A percentile compares a stretch with the other conserved stretches of the same genome.
phyloP scores from a whole-genome alignment of 1,139 yeast species.

The Nadsonia starkeyi-henricii region DNA sequence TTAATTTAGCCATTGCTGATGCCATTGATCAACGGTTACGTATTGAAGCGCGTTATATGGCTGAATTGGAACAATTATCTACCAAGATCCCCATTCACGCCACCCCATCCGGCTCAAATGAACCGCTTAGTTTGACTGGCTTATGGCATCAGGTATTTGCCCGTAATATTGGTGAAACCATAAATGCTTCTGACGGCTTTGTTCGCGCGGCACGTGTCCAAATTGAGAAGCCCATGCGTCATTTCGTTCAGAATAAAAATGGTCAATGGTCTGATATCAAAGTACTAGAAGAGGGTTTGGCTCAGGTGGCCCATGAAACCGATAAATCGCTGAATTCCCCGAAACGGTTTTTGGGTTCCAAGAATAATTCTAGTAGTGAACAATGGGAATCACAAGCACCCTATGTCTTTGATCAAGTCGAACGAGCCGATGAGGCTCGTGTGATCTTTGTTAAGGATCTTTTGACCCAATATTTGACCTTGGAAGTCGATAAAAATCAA shows the following conservation, averaged over 20 bases:
- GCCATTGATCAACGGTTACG: not conserved
- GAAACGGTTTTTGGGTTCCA: constrained; percentile 6
- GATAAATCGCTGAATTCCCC: constrained; percentile 10
- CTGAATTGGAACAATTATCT: not conserved
- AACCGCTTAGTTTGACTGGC: constrained; percentile 18
- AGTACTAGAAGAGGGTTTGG: constrained; percentile 18
- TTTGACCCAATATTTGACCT: constrained; percentile 57
- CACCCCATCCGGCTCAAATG: not conserved
- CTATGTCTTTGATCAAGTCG: constrained; percentile 60
- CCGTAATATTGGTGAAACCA: constrained; percentile 17
- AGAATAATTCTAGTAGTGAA: constrained; percentile 12
- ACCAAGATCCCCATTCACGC: not conserved
- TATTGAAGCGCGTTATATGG: not conserved
- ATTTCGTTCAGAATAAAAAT: constrained; percentile 12
- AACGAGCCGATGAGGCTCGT: constrained; percentile 56
- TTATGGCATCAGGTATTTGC: constrained; percentile 21
- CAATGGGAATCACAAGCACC: constrained; percentile 74
- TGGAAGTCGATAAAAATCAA: constrained; percentile 25
- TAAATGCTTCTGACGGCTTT: constrained; percentile 19
- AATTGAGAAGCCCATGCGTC: constrained; percentile 21
- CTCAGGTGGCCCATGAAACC: constrained; percentile 15
- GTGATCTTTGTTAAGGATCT: constrained; percentile 54
- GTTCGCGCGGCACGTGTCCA: constrained; percentile 21
- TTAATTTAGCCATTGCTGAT: not conserved
- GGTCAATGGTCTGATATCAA: constrained; percentile 21